These are phyloP conservation scores for Leishmania braziliensis DNA, from an alignment of 208 protist species.

Conservation along the genomic window DNA sequence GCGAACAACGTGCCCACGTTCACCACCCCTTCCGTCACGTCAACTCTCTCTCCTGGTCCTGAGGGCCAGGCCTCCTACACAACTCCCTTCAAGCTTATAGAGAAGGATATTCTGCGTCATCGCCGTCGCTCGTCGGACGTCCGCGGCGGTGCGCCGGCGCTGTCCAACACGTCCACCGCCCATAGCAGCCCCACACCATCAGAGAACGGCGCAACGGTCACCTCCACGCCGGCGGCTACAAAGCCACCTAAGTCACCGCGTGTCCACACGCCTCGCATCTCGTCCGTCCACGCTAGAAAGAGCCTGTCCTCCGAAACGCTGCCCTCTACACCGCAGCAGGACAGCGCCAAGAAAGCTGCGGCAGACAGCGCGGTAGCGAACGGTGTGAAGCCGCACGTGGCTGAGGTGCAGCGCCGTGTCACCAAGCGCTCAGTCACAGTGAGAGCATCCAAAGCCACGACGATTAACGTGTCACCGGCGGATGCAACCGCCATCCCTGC, in stretches of 20 bases:
- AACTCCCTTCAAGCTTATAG: background rate
- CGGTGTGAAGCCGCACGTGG: conserved; percentile 10
- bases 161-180: conserved; percentile 9
- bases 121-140: conserved; percentile 3
- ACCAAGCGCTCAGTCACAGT: background rate
- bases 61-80: background rate
- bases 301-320: background rate
- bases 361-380: background rate
- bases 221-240: background rate
- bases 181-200: conserved; percentile 15
- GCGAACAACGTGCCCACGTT: background rate
- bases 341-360: background rate
- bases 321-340: background rate
- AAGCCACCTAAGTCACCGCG: conserved; percentile 10
- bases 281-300: conserved; percentile 9
- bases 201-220: background rate
- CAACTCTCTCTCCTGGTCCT: background rate
- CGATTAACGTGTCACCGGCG: background rate
- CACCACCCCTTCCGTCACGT: background rate
- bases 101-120: conserved; percentile 4
- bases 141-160: background rate
- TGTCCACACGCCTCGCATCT: conserved; percentile 17
- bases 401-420: conserved; percentile 22
- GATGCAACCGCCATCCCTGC: background rate
- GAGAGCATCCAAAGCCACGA: background rate